Conservation (phyloP, 2,329 filamentous ascomycete genomes). For the Xylariaceae sp. region DNA sequence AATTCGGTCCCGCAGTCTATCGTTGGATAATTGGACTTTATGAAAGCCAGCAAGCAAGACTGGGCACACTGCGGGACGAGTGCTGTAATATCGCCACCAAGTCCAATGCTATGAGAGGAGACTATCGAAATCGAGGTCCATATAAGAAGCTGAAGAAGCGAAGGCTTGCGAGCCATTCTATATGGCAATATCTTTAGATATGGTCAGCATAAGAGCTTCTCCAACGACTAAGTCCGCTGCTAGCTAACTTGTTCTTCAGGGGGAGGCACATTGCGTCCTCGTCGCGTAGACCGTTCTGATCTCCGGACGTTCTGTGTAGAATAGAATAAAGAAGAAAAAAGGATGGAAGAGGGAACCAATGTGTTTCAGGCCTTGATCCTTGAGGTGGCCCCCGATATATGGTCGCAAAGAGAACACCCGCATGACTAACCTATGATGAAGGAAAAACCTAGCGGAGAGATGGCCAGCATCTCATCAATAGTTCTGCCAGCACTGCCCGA, state of each 20-base stretch:
- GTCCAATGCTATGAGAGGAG: slow-evolving; percentile 28
- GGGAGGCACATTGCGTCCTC: slow-evolving; percentile 32
- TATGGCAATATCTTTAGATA: slow-evolving; percentile 34
- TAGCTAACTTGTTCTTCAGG: slow-evolving; percentile 22
- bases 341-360: slow-evolving; percentile 12
- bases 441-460: slow-evolving; percentile 36
- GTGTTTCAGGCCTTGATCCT: slow-evolving; percentile 33
- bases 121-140: slow-evolving; percentile 37
- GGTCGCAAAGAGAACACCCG: slow-evolving; percentile 27
- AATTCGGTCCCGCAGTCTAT: slow-evolving; percentile 55
- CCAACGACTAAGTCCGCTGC: slow-evolving; percentile 26
- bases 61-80: slow-evolving; percentile 40
- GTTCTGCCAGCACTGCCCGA: slow-evolving; percentile 38
- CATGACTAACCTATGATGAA: slow-evolving; percentile 43
- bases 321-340: slow-evolving; percentile 18
- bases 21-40: slow-evolving; percentile 62
- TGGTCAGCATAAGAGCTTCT: slow-evolving; percentile 35
- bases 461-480: slow-evolving; percentile 44
- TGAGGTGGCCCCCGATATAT: slow-evolving; percentile 28
- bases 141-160: slow-evolving; percentile 36
- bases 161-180: slow-evolving; percentile 43
- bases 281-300: slow-evolving; percentile 26
- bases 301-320: slow-evolving; percentile 18
- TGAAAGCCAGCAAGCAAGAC: slow-evolving; percentile 66
- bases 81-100: slow-evolving; percentile 35